Base-by-base conservation (phyloP, 139 green algal genomes). In the Micromonas commoda region DNA sequence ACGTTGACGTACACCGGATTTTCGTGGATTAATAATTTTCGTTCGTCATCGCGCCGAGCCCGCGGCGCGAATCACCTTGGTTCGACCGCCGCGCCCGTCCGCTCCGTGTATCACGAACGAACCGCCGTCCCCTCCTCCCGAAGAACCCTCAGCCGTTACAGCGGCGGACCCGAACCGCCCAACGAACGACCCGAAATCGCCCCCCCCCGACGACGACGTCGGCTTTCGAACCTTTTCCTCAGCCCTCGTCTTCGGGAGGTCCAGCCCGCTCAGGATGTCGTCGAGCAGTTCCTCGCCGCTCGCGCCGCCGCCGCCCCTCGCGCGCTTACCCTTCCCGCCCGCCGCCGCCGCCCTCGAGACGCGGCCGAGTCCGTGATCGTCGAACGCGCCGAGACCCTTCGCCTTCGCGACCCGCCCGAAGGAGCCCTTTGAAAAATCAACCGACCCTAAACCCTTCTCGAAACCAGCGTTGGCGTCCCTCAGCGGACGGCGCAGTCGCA, bases 91-190 rank as follows among this genome's bases (percentile, higher is more conserved):
- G 13, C 64, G 64, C 4, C 64, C 64, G 29, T 71, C 64, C 26
- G 64, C 64, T 4, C 64, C 64, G 64, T 71, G 64, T 33, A 51
- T 38, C 3, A 71, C 45, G 29, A 71, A 71, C 64, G n/a, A n/a
- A 16, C 45, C 45, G 45, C 45, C 45, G 9, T 16, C 45, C 16
- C 45, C 45, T 57, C 45, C 45, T 57, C n/a, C n/a, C n/a, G n/a
- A n/a, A n/a, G n/a, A n/a, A n/a, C n/a, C n/a, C n/a, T n/a, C n/a
- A n/a, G n/a, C n/a, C n/a, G n/a, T n/a, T n/a, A n/a, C n/a, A n/a
- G n/a, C n/a, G n/a, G n/a, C n/a, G n/a, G 45, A 57, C 45, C 9
- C 45, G 9, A 16, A 9, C 9, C 45, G 9, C 45, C 9, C 16
- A 9, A 16, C 9, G 9, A 57, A 23, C 45, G 45, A 57, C 45